Evolutionary conservation across 73 alveolate species (phyloP).

Genomic region (Loxodes magnus): DNA sequence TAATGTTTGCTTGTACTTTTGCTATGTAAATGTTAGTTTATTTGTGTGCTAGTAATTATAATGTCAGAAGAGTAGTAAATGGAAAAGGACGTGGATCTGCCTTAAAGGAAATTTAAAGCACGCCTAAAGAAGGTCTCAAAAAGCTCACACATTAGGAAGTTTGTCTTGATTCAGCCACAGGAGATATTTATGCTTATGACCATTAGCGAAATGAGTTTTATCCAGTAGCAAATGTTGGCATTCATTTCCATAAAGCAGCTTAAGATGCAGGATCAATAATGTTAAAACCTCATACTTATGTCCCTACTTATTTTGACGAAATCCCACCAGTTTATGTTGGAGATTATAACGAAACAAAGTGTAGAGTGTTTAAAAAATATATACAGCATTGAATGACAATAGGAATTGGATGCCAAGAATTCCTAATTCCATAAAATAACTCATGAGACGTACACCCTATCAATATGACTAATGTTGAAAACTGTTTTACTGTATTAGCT

Average conservation of each 20-base stretch:
- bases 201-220: constrained; percentile 44
- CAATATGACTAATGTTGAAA: constrained; percentile 38
- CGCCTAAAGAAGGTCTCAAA: constrained; percentile 15
- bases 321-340: background rate
- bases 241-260: constrained; percentile 56
- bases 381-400: constrained; percentile 46
- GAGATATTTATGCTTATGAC: constrained; percentile 60
- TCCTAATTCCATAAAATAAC: constrained; percentile 41
- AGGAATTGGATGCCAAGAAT: constrained; percentile 40
- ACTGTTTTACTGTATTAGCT: constrained; percentile 43
- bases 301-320: background rate
- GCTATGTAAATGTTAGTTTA: constrained; percentile 63
- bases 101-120: constrained; percentile 33
- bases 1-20: constrained; percentile 56
- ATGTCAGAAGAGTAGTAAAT: constrained; percentile 49
- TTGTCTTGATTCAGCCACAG: constrained; percentile 67
- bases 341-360: constrained; percentile 32
- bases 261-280: background rate
- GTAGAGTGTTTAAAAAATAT: constrained; percentile 39
- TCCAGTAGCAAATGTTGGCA: constrained; percentile 76
- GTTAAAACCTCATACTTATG: background rate
- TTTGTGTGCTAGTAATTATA: constrained; percentile 55
- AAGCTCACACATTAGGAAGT: constrained; percentile 31
- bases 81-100: constrained; percentile 56
- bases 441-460: constrained; percentile 80